Evolutionary conservation across 768 basidiomycete species (phyloP).

Genomic region (Coprinopsis strossmayeri): DNA sequence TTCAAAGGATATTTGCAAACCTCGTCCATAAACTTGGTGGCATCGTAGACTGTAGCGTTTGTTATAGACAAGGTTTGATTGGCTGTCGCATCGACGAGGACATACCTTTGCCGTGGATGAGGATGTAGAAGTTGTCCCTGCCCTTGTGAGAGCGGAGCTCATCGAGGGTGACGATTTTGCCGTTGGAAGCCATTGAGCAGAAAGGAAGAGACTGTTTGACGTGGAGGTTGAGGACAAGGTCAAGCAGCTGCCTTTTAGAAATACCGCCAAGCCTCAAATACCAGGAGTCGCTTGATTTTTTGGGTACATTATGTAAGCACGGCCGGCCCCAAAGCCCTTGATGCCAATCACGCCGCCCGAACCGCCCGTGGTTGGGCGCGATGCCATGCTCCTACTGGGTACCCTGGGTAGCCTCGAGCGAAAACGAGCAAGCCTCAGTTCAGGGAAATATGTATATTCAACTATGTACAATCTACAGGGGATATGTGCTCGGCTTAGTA

Average conservation of each 20-base stretch:
- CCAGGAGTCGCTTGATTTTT: no score
- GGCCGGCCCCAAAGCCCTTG: no score
- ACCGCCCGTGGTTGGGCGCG: no score
- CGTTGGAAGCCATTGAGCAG: constrained; percentile 25
- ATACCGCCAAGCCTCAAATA: no score
- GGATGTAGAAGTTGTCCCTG: constrained; percentile 74
- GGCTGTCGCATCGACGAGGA: constrained; percentile 5
- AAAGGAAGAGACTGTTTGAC: constrained; percentile 18
- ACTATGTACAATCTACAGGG: neutral
- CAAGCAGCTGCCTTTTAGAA: no score
- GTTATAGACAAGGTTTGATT: neutral
- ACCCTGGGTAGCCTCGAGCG: no score
- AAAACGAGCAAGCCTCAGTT: no score
- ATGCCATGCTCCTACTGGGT: no score
- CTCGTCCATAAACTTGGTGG: constrained; percentile 93
- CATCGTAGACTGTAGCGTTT: constrained; percentile 74
- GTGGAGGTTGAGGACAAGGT: no score
- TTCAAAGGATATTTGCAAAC: constrained; percentile 30
- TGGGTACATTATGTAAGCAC: no score
- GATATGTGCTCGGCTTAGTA: constrained; percentile 65
- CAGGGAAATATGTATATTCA: neutral
- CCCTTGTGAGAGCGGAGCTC: constrained; percentile 73
- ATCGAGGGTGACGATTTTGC: constrained; percentile 58
- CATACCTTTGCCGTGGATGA: constrained; percentile 80
- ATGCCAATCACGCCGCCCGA: no score